Conservation (phyloP, 2,329 filamentous ascomycete genomes). For the Colletotrichum sp. region DNA sequence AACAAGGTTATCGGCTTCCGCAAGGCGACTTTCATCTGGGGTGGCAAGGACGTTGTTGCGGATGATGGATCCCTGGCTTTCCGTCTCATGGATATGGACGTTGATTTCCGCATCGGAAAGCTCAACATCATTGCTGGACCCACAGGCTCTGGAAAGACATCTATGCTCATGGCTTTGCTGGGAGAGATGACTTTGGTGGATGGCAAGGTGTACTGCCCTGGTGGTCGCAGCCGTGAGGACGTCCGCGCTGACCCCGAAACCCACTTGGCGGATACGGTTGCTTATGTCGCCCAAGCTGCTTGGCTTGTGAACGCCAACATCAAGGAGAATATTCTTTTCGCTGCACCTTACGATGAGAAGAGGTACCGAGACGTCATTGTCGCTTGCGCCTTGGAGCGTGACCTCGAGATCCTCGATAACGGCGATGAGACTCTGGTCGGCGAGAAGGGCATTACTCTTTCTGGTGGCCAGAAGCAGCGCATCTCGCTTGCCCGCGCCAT, state of each 20-base stretch:
- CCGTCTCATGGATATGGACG: slow-evolving; percentile 79
- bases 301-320: slow-evolving; percentile 98
- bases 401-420: slow-evolving; percentile 88
- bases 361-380: slow-evolving; percentile 88
- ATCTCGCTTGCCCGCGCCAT: slow-evolving; percentile 95
- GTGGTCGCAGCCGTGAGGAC: slow-evolving; percentile 84
- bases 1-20: slow-evolving; percentile 83
- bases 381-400: slow-evolving; percentile 88
- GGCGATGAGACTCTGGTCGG: slow-evolving; percentile 94
- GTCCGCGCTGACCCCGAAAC: slow-evolving; percentile 82
- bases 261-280: slow-evolving; percentile 86
- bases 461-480: slow-evolving; percentile 95
- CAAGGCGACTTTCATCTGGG: slow-evolving; percentile 88
- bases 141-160: slow-evolving; percentile 95
- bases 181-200: slow-evolving; percentile 92
- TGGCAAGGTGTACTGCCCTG: slow-evolving; percentile 83
- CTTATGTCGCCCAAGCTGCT: slow-evolving; percentile 95
- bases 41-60: slow-evolving; percentile 65
- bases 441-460: slow-evolving; percentile 96
- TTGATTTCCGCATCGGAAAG: slow-evolving; percentile 83
- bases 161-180: slow-evolving; percentile 90
- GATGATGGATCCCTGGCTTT: slow-evolving; percentile 75
- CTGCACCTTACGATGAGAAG: slow-evolving; percentile 77
- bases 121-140: slow-evolving; percentile 93
- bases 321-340: slow-evolving; percentile 94